A percentile compares a stretch with the other conserved stretches of the same genome.
These are phyloP conservation scores for Naganishia randhawae DNA, from an alignment of 768 basidiomycete genomes.

Conservation along the genomic window DNA sequence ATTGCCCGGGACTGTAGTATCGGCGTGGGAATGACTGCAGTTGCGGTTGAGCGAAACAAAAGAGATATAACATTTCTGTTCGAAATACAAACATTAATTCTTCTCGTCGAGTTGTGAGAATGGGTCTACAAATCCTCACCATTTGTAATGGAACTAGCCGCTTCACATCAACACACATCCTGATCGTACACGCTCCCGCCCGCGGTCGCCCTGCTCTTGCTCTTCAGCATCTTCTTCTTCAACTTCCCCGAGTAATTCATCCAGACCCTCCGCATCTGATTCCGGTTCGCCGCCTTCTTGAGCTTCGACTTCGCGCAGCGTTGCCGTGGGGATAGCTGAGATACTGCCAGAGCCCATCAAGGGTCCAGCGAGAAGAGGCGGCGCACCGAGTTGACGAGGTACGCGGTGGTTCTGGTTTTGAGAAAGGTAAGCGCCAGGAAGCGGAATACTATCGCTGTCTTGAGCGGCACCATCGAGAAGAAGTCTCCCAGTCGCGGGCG, in stretches of 20 bases:
- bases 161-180: slow-evolving; percentile 15
- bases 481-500: background rate
- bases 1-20: background rate
- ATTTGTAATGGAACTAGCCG: background rate
- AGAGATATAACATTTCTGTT: no score
- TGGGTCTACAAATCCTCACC: background rate
- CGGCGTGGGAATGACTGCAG: background rate
- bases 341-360: background rate
- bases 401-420: background rate
- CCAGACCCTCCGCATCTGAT: background rate
- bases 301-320: background rate
- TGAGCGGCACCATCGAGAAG: background rate
- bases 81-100: background rate
- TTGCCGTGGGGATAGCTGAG: background rate
- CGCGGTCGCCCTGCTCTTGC: slow-evolving; percentile 1
- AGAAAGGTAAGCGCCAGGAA: background rate
- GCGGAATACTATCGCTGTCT: background rate
- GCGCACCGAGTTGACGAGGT: background rate
- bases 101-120: background rate
- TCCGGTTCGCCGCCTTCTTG: background rate
- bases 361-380: background rate
- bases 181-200: background rate
- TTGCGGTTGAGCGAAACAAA: background rate
- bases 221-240: slow-evolving; percentile 15
- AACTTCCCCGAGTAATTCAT: slow-evolving; percentile 8